These are phyloP conservation scores for Pleurotus eryngii DNA, from an alignment of 768 basidiomycete species.

Conservation along the genomic window DNA sequence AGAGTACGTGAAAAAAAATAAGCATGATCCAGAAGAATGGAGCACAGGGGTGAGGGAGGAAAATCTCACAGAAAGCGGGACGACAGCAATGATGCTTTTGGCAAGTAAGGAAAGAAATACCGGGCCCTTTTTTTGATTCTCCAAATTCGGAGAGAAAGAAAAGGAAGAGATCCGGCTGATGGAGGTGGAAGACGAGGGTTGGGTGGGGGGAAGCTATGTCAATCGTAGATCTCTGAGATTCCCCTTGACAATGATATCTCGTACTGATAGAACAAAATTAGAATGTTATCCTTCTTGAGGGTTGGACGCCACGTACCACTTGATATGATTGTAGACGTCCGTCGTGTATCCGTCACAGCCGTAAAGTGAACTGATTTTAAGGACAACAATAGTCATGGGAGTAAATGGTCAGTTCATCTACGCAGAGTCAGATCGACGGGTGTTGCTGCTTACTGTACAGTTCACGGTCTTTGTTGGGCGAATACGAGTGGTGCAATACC, in stretches of 20 bases:
- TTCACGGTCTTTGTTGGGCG: conserved; percentile 71
- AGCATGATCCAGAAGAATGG: background rate
- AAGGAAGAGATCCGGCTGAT: no score
- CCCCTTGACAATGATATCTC: conserved; percentile 66
- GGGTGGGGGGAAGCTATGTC: conserved; percentile 26
- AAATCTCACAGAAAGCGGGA: background rate
- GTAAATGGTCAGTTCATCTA: no score
- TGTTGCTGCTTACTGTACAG: conserved; percentile 57
- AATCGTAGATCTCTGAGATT: conserved; percentile 61
- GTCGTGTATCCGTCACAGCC: conserved; percentile 76
- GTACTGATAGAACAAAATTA: conserved; percentile 36
- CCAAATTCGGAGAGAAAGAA: no score
- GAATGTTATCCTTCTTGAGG: background rate
- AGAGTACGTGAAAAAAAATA: background rate
- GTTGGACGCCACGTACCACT: conserved; percentile 46
- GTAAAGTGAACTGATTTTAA: conserved; percentile 64
- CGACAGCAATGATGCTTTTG: background rate
- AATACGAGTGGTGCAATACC: conserved; percentile 60
- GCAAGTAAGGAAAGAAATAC: no score
- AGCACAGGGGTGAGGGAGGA: background rate
- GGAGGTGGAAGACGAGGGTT: background rate
- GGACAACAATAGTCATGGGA: no score
- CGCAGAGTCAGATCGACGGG: no score
- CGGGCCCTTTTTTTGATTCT: no score
- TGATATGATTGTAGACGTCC: conserved; percentile 70